These are phyloP conservation scores for Lolium multiflorum DNA, from an alignment of 176 grass and related monocot genomes.

Conservation along the genomic window DNA sequence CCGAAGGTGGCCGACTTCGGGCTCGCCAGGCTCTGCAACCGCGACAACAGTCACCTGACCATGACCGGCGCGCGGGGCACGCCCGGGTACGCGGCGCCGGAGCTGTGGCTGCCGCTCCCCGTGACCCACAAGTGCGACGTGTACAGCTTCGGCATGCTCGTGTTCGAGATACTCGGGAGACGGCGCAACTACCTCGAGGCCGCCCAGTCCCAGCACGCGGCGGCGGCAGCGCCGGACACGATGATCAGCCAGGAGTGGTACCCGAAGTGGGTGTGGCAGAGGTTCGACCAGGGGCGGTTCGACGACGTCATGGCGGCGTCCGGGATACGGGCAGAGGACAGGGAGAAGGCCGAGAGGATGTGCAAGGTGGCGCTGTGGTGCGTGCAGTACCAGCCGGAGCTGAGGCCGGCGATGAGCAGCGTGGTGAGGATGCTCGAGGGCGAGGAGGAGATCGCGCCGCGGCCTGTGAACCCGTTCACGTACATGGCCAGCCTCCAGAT, in stretches of 20 bases:
- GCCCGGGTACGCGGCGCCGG: slow-evolving; percentile 66
- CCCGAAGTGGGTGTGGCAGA: slow-evolving; percentile 65
- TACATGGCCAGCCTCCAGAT: slow-evolving; percentile 40
- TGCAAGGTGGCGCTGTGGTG: slow-evolving; percentile 55
- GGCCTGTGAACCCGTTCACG: slow-evolving; percentile 52
- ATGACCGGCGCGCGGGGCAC: slow-evolving; percentile 61
- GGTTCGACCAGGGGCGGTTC: slow-evolving; percentile 47
- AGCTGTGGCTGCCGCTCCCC: slow-evolving; percentile 62
- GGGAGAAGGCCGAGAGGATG: slow-evolving; percentile 51
- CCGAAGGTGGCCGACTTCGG: slow-evolving; percentile 78
- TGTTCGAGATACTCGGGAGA: slow-evolving; percentile 71
- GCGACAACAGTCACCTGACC: slow-evolving; percentile 42
- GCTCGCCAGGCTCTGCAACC: slow-evolving; percentile 51
- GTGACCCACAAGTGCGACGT: slow-evolving; percentile 72
- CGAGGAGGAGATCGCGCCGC: slow-evolving; percentile 60
- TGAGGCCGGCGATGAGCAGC: slow-evolving; percentile 55
- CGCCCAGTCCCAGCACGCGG: not conserved
- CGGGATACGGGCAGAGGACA: slow-evolving; percentile 22
- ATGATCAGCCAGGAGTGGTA: slow-evolving; percentile 56
- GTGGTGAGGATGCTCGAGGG: slow-evolving; percentile 78
- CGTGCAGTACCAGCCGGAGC: slow-evolving; percentile 54
- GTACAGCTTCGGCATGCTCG: slow-evolving; percentile 69
- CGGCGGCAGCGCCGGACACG: not conserved
- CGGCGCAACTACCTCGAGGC: slow-evolving; percentile 53
- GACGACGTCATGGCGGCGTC: slow-evolving; percentile 36